Conservation (phyloP, 495 filamentous ascomycete species). For the Physcia stellaris region DNA sequence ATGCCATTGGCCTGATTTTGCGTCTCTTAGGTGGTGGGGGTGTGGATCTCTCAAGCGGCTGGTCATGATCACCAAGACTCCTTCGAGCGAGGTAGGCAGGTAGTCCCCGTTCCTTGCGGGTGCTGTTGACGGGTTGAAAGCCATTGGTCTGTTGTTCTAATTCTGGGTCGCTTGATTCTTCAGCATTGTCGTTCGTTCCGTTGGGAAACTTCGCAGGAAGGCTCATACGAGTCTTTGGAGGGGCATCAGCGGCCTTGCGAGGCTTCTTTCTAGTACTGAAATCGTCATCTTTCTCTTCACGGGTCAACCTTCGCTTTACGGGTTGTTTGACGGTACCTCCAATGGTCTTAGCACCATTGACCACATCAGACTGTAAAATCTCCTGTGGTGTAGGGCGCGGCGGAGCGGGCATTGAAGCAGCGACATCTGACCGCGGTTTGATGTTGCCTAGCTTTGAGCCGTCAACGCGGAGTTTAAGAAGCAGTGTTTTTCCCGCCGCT, state of each 20-base stretch:
- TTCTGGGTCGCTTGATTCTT: conserved; percentile 14
- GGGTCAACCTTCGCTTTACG: conserved; percentile 7
- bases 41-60: neutral
- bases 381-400: neutral
- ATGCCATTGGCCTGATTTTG: neutral
- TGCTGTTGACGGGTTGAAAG: conserved; percentile 1
- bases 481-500: conserved; percentile 14
- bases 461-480: conserved; percentile 12
- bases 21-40: neutral
- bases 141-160: conserved; percentile 1
- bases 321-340: neutral
- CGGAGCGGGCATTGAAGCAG: neutral
- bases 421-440: neutral
- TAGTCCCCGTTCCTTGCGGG: conserved; percentile 52
- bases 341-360: neutral
- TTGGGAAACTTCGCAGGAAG: neutral
- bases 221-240: neutral
- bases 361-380: conserved; percentile 13
- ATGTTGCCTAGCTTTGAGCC: conserved; percentile 6
- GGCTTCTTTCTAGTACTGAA: conserved; percentile 10
- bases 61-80: neutral
- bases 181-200: conserved; percentile 3
- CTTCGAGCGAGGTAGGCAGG: conserved; percentile 45
- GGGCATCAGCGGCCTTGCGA: neutral
- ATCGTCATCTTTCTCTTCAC: conserved; percentile 11